Evolutionary conservation across 352 stramenopile genomes (phyloP).

Genomic region (Globisporangium splendens): DNA sequence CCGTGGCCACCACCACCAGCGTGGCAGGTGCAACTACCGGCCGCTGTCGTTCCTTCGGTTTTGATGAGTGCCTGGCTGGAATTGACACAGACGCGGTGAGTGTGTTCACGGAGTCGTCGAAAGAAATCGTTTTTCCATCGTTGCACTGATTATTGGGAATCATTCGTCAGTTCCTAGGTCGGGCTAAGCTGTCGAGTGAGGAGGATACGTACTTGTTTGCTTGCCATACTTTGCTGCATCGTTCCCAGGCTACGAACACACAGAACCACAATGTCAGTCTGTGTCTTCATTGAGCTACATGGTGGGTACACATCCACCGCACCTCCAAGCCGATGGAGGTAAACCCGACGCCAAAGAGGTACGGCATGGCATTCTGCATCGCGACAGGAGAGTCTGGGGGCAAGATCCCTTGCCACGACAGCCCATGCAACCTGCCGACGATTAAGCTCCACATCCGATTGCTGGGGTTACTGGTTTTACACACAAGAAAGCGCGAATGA

Average conservation of each 20-base stretch:
- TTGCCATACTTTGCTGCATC: conserved; percentile 79
- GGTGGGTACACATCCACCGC: background rate
- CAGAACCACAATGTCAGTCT: background rate
- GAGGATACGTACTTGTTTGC: conserved; percentile 42
- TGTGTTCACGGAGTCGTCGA: conserved; percentile 48
- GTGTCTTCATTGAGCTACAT: too few relatives aligned
- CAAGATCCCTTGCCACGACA: conserved; percentile 62
- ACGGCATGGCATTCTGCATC: conserved; percentile 74
- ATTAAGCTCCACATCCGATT: conserved; percentile 90
- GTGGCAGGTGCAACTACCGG: too few relatives aligned
- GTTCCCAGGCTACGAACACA: conserved; percentile 59
- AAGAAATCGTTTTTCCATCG: conserved; percentile 65
- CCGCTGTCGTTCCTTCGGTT: background rate
- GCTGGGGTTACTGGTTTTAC: conserved; percentile 61
- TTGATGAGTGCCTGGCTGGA: conserved; percentile 13
- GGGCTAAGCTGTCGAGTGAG: background rate
- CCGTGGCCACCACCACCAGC: conserved; percentile 41
- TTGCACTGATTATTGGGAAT: conserved; percentile 44
- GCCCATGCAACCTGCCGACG: conserved; percentile 50
- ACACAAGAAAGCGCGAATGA: conserved; percentile 5
- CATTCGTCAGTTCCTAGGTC: background rate
- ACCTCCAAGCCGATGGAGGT: conserved; percentile 85
- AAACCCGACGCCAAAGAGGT: conserved; percentile 63
- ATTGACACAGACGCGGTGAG: conserved; percentile 41
- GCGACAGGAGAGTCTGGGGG: conserved; percentile 45